These are phyloP conservation scores for Triadica sebifera DNA, from an alignment of 345 rosid genomes.

Conservation along the genomic window DNA sequence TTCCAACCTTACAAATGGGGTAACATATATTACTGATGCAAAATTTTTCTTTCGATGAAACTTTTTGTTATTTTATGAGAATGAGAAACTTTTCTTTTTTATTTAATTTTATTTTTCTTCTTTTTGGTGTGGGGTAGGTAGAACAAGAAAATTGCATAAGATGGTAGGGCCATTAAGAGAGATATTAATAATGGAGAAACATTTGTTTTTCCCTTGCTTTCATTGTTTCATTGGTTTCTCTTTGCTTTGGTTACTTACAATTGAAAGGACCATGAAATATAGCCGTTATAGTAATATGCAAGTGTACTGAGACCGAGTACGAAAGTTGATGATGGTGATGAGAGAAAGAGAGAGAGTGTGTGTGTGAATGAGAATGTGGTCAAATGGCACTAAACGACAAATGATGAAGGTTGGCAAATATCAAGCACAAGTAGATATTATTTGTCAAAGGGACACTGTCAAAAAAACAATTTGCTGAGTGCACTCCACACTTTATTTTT, in stretches of 20 bases:
- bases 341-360: neutral
- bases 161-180: neutral
- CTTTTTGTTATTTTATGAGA: no score
- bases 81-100: no score
- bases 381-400: no score
- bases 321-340: neutral
- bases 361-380: no score
- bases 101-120: neutral
- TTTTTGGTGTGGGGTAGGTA: neutral
- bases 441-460: neutral
- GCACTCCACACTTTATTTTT: no score
- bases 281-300: slow-evolving; percentile 16
- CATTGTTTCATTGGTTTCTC: neutral
- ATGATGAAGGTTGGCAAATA: neutral
- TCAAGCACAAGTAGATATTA: neutral
- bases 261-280: slow-evolving; percentile 19
- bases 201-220: neutral
- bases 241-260: neutral
- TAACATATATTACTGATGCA: no score
- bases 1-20: no score
- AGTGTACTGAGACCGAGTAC: neutral
- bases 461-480: no score
- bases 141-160: neutral
- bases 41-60: no score
- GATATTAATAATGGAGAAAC: neutral